These are phyloP conservation scores for Neurospora africana DNA, from an alignment of 495 filamentous ascomycete genomes.

Conservation along the genomic window DNA sequence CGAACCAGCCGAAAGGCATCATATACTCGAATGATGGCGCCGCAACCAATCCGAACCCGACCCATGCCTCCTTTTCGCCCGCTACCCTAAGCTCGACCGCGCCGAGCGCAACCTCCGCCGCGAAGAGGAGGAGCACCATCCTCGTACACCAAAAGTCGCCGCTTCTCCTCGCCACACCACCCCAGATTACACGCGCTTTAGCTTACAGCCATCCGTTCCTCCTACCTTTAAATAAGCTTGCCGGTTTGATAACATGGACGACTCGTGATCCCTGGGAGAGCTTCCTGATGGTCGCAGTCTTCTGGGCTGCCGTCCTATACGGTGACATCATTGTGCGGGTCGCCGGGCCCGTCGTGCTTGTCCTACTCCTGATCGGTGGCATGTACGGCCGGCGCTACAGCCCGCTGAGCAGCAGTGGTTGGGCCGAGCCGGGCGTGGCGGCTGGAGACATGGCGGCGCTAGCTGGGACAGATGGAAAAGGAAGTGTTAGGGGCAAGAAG, in stretches of 20 bases:
- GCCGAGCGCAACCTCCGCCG: slow-evolving; percentile 47
- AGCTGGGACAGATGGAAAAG: slow-evolving; percentile 9
- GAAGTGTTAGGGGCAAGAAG: slow-evolving; percentile 11
- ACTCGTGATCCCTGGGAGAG: slow-evolving; percentile 91
- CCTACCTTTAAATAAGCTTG: slow-evolving; percentile 69
- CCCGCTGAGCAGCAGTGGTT: slow-evolving; percentile 75
- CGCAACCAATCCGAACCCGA: slow-evolving; percentile 18
- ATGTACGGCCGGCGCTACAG: slow-evolving; percentile 92
- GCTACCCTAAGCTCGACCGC: slow-evolving; percentile 52
- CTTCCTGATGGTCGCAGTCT: slow-evolving; percentile 74
- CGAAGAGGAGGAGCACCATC: slow-evolving; percentile 74
- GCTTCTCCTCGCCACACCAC: slow-evolving; percentile 83
- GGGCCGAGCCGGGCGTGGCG: slow-evolving; percentile 38
- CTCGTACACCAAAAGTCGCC: slow-evolving; percentile 96
- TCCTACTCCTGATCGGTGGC: slow-evolving; percentile 67
- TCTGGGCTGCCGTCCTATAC: slow-evolving; percentile 80
- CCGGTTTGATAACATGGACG: slow-evolving; percentile 84
- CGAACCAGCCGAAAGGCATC: slow-evolving; percentile 10
- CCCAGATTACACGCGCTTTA: slow-evolving; percentile 81
- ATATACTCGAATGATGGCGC: slow-evolving; percentile 18
- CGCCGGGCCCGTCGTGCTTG: slow-evolving; percentile 74
- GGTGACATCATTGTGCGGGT: slow-evolving; percentile 69
- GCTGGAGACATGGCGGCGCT: slow-evolving; percentile 7
- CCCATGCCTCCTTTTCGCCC: slow-evolving; percentile 59
- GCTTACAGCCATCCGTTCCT: slow-evolving; percentile 93